Conservation (phyloP, 2,329 filamentous ascomycete species). For the Sclerotinia trifoliorum region DNA sequence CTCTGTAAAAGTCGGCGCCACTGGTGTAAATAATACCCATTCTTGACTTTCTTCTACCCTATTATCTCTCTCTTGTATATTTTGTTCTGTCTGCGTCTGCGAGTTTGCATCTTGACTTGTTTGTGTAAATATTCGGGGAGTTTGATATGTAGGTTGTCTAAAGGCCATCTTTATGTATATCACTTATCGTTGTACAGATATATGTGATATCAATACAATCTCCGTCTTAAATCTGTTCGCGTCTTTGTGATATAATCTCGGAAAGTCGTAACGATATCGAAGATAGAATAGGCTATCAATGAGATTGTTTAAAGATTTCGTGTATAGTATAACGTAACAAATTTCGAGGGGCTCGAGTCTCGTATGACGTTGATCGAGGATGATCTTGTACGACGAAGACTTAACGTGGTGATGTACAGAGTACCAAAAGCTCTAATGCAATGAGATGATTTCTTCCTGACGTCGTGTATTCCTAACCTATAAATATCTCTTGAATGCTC, state of each 20-base stretch:
- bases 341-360: not conserved
- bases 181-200: not conserved
- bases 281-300: not conserved
- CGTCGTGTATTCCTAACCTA: not conserved
- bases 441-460: not conserved
- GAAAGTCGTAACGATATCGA: not conserved
- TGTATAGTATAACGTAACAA: not conserved
- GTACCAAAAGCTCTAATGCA: too few species aligned
- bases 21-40: slow-evolving; percentile 93
- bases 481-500: not conserved
- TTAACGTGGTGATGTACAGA: not conserved
- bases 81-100: slow-evolving; percentile 37
- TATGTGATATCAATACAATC: not conserved
- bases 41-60: slow-evolving; percentile 73
- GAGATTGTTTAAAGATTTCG: not conserved
- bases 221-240: not conserved
- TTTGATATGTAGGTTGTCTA: slow-evolving; percentile 29
- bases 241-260: not conserved
- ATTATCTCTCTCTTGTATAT: slow-evolving; percentile 21
- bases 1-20: slow-evolving; percentile 64
- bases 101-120: slow-evolving; percentile 39
- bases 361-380: not conserved
- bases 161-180: slow-evolving; percentile 19
- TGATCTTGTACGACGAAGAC: not conserved
- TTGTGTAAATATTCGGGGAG: slow-evolving; percentile 47